These are phyloP conservation scores for Wickerhamiella spandovensis DNA, from an alignment of 805 yeast genomes.

Conservation along the genomic window DNA sequence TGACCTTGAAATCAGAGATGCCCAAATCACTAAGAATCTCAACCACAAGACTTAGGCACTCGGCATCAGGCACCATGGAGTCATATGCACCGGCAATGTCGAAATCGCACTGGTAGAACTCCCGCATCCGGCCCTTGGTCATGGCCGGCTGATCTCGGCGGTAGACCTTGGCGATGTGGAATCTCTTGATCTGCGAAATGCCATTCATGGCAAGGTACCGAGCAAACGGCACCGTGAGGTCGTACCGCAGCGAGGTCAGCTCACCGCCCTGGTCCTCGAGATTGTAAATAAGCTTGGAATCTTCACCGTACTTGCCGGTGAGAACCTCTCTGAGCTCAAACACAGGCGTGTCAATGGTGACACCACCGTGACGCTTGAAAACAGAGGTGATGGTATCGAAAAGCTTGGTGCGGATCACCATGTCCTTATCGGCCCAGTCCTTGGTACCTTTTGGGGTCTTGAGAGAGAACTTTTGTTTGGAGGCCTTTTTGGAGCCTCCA, in stretches of 20 bases:
- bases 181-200: conserved; percentile 78
- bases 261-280: conserved; percentile 99
- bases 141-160: conserved; percentile 99
- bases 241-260: conserved; percentile 86
- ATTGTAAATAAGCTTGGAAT: conserved; percentile 89
- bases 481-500: conserved; percentile 6
- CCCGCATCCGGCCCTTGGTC: conserved; percentile 99
- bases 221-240: conserved; percentile 96
- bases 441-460: conserved; percentile 95
- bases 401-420: conserved; percentile 85
- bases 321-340: conserved; percentile 91
- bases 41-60: conserved; percentile 63
- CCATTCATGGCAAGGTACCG: conserved; percentile 94
- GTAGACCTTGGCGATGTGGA: conserved; percentile 95
- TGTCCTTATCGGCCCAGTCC: conserved; percentile 97
- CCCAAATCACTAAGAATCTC: conserved; percentile 80
- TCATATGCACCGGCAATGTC: conserved; percentile 93
- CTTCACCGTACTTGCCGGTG: conserved; percentile 97
- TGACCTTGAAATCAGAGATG: conserved; percentile 76
- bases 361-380: conserved; percentile 95
- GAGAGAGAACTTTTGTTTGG: conserved; percentile 39
- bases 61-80: conserved; percentile 93
- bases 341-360: conserved; percentile 96
- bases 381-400: conserved; percentile 57
- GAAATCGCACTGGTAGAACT: conserved; percentile 96